Conservation (phyloP, 371 early-diverging fungal species). For the Mortierella sp. region DNA sequence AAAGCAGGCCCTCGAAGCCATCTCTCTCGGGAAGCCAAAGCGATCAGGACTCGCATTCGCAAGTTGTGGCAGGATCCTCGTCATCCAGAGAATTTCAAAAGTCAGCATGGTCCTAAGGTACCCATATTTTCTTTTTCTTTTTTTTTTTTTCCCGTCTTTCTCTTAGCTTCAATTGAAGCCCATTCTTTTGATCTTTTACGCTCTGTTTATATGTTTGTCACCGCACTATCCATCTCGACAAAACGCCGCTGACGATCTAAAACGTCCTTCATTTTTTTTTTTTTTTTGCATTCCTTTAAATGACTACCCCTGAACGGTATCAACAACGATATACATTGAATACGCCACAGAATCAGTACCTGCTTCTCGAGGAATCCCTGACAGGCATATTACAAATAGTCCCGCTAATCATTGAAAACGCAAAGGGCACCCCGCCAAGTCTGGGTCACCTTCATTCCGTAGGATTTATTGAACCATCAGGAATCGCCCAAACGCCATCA, state of each 20-base stretch:
- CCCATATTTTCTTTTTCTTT: neutral
- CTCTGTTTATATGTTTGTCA: neutral
- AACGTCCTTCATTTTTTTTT: neutral
- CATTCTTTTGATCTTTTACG: neutral
- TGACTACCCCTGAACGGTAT: neutral
- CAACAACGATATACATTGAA: neutral
- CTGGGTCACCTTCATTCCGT: constrained; percentile 10
- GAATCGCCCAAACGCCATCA: neutral
- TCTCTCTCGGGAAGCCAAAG: constrained; percentile 33
- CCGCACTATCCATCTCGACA: neutral
- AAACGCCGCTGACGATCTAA: neutral
- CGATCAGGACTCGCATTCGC: constrained; percentile 35
- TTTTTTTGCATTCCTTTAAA: neutral
- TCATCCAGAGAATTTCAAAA: constrained; percentile 17
- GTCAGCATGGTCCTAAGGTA: constrained; percentile 41
- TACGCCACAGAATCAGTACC: constrained; percentile 36
- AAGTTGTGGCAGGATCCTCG: constrained; percentile 47
- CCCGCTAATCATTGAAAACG: constrained; percentile 45
- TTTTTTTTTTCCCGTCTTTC: neutral
- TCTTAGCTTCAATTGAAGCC: neutral
- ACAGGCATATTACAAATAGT: constrained; percentile 48
- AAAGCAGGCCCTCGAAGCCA: constrained; percentile 13
- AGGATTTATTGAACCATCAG: neutral
- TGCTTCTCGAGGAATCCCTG: constrained; percentile 45
- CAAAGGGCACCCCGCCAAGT: constrained; percentile 12